Evolutionary conservation across 2,329 filamentous ascomycete genomes (phyloP).

Genomic region (Calonectria pteridis): DNA sequence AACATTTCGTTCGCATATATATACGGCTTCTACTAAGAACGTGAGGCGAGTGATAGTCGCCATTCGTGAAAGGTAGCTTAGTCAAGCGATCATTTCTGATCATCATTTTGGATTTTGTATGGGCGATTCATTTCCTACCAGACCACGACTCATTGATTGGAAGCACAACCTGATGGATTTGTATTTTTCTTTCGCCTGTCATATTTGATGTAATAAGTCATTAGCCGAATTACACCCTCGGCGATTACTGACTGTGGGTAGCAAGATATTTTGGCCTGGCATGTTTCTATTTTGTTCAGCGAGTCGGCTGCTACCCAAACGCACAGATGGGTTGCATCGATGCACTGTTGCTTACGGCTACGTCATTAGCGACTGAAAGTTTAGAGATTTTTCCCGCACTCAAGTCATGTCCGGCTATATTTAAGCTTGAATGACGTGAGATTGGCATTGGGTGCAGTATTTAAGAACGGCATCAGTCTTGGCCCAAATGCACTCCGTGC

Average conservation of each 20-base stretch:
- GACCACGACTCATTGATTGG: background rate
- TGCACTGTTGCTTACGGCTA: background rate
- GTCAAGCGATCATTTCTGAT: background rate
- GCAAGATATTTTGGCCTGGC: background rate
- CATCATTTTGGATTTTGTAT: background rate
- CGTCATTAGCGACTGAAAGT: background rate
- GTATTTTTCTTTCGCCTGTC: background rate
- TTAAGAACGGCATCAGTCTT: background rate
- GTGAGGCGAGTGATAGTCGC: background rate
- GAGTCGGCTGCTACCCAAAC: background rate
- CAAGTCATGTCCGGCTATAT: background rate
- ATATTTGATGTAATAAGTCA: background rate
- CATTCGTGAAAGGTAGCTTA: background rate
- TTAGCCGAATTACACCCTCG: background rate
- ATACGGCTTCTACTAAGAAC: background rate
- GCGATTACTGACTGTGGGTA: too few species aligned
- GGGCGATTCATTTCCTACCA: background rate
- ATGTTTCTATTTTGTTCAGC: background rate
- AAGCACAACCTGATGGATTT: background rate
- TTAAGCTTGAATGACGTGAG: constrained; percentile 3
- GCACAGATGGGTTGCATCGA: background rate
- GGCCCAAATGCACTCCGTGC: background rate
- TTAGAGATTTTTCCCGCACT: too few species aligned
- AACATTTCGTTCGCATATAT: background rate
- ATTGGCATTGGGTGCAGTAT: background rate